Base-by-base conservation (phyloP, 805 yeast species). In the Suhomyces emberorum region DNA sequence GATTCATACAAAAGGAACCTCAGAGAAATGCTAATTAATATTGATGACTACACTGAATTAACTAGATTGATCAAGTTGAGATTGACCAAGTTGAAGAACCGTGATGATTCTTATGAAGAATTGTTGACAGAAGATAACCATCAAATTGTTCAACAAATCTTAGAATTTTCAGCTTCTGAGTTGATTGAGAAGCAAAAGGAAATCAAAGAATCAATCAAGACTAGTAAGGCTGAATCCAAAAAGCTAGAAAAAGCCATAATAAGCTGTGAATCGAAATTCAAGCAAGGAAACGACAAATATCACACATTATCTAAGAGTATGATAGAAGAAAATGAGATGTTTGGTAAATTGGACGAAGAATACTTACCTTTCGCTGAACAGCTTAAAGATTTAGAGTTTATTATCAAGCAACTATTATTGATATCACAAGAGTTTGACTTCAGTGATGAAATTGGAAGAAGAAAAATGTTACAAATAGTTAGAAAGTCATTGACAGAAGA, bases 371-470 rank as follows among this genome's bases (percentile, higher is more conserved):
- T 59, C 34, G 59, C 65, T 1, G 68, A 65, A 3, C 79, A 80
- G 37, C 63, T 74, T 4, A 69, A 65, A 15, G 88, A 83, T 38
- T 54, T 78, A 19, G 89, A 84, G 44, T 88, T 80, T 52, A 76
- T 88, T 31, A 71, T 88, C 28, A 78, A 79, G 39, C 96, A 93
- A 57, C 57, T 91, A 15, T 55, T 91, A 25, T 58, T 65, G 7
- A 74, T 87, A 18, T 81, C 89, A 0, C 73, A 74, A 19, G 75
- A 76, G 25, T 83, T 83, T 52, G 98, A 93, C 56, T 88, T 78
- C 51, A 82, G 88, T 48, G 97, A 93, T 63, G 96, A 89, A 57
- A 75, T 84, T 31, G 96, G 97, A 15, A 76, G 96, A 52, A 74
- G 95, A 55, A 78, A 79, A 30, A 78, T 88, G 77, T 61, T 84